Evolutionary conservation across 176 grass and related monocot species (phyloP).

Genomic region (Elaeis guineensis): DNA sequence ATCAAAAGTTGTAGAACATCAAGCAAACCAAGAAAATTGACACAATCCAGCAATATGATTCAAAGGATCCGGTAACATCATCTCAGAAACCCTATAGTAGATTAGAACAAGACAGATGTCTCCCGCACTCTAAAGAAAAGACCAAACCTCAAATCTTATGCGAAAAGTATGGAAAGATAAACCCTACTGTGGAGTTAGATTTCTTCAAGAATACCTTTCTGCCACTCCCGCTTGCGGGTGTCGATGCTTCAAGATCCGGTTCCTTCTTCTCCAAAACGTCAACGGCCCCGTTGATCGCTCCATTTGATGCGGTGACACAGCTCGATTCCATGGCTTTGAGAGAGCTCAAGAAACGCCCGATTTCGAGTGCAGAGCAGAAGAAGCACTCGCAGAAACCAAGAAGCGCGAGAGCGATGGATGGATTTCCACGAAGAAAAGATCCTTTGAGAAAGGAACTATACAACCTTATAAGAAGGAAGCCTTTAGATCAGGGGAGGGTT

Average conservation of each 20-base stretch:
- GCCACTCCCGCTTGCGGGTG: conserved; percentile 15
- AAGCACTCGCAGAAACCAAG: too few relatives aligned
- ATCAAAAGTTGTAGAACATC: background rate
- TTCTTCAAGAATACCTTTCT: conserved; percentile 27
- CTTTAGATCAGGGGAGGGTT: too few relatives aligned
- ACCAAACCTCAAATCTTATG: background rate
- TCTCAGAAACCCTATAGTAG: background rate
- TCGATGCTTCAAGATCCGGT: conserved; percentile 9
- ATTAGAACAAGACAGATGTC: background rate
- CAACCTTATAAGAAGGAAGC: too few relatives aligned
- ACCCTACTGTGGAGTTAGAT: background rate
- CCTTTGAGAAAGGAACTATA: too few relatives aligned
- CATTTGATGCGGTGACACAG: background rate
- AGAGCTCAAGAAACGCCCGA: background rate
- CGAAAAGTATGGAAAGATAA: background rate
- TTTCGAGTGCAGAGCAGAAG: too few relatives aligned
- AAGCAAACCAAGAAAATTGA: conserved; percentile 1
- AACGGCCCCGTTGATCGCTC: background rate
- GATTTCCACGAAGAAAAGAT: too few relatives aligned
- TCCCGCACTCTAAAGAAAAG: background rate
- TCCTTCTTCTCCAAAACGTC: conserved; percentile 14
- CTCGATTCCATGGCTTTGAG: conserved; percentile 5
- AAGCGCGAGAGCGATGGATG: too few relatives aligned
- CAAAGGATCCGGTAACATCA: background rate
- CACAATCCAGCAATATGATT: background rate